Evolutionary conservation across 2,329 filamentous ascomycete species (phyloP).

Genomic region (Monosporascus sp.): DNA sequence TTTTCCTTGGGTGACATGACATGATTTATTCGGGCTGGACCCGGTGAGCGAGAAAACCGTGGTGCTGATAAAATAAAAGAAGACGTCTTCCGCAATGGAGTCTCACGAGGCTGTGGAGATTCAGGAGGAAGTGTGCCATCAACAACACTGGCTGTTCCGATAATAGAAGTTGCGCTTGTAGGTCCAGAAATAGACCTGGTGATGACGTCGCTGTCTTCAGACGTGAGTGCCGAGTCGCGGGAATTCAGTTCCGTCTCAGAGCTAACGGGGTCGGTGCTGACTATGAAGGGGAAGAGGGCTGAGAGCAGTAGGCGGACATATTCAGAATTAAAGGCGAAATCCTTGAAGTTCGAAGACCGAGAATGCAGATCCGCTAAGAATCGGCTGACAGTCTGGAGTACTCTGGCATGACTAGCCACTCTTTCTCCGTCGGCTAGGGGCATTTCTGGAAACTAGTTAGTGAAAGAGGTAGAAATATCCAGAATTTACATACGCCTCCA

Average conservation of each 20-base stretch:
- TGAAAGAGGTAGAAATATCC: constrained; percentile 1
- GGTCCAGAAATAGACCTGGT: constrained; percentile 67
- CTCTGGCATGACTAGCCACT: constrained; percentile 52
- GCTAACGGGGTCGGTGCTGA: constrained; percentile 76
- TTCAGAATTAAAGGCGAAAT: constrained; percentile 74
- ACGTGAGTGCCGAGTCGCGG: constrained; percentile 72
- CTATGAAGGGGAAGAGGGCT: constrained; percentile 80
- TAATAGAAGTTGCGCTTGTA: constrained; percentile 58
- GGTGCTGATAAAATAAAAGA: constrained; percentile 87
- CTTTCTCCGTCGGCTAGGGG: constrained; percentile 40
- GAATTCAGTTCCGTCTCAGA: constrained; percentile 83
- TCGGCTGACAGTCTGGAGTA: constrained; percentile 70
- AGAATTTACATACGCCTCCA: constrained; percentile 40
- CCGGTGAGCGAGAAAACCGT: constrained; percentile 55
- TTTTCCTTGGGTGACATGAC: constrained; percentile 55
- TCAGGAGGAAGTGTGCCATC: constrained; percentile 37
- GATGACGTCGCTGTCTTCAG: constrained; percentile 80
- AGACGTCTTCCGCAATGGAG: constrained; percentile 71
- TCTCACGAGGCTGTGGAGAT: constrained; percentile 40
- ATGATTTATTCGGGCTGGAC: constrained; percentile 57
- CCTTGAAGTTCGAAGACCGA: constrained; percentile 70
- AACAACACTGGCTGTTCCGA: constrained; percentile 63
- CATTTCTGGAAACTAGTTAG: constrained; percentile 29
- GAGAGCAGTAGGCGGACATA: constrained; percentile 76
- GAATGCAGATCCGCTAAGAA: constrained; percentile 75